phyloP scores from a whole-genome alignment of 208 protist species.

The Leishmania amazonensis region DNA sequence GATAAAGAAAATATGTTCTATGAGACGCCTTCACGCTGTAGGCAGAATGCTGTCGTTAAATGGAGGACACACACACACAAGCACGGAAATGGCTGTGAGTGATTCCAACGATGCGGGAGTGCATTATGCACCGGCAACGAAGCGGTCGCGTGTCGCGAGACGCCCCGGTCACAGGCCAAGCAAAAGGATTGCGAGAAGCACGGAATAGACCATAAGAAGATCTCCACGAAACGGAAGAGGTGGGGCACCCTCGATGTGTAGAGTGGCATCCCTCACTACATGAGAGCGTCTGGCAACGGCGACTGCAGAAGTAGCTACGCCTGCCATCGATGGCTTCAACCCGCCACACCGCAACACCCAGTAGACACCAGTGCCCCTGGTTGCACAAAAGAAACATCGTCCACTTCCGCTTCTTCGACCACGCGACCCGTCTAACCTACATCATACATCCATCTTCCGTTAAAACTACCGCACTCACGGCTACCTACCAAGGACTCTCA shows the following conservation, averaged over 20 bases:
- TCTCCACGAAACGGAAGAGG: not conserved
- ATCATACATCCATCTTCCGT: too few species aligned
- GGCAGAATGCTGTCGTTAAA: not conserved
- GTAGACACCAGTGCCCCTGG: not conserved
- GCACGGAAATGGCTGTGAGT: not conserved
- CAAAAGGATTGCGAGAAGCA: not conserved
- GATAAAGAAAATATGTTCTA: slow-evolving; percentile 3
- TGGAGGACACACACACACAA: not conserved
- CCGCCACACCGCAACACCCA: too few species aligned
- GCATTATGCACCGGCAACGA: not conserved
- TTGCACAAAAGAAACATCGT: not conserved
- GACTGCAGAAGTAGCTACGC: not conserved
- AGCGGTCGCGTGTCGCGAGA: not conserved
- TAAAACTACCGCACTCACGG: too few species aligned
- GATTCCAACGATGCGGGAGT: not conserved
- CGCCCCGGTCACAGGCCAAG: not conserved
- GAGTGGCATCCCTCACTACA: too few species aligned
- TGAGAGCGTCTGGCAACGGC: not conserved
- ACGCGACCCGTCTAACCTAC: too few species aligned
- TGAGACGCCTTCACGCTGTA: not conserved
- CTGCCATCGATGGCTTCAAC: not conserved
- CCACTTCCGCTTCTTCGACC: too few species aligned
- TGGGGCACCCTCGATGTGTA: not conserved
- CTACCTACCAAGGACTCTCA: slow-evolving; percentile 15
- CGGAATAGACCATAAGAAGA: not conserved